Conservation (phyloP, 2,329 filamentous ascomycete species). For the Geosmithia flava region DNA sequence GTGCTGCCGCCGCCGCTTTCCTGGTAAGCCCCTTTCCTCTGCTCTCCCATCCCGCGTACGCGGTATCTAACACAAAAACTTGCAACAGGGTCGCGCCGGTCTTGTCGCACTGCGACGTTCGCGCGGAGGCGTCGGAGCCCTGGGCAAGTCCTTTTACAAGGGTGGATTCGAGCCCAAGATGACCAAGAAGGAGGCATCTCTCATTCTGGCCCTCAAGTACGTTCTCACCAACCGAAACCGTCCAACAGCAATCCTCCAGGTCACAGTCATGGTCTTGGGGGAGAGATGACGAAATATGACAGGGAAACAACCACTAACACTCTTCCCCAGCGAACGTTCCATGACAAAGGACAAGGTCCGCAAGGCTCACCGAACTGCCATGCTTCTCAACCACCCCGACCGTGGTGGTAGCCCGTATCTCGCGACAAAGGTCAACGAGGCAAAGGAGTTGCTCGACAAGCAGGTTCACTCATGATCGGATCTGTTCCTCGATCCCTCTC, state of each 20-base stretch:
- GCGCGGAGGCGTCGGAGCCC: conserved; percentile 60
- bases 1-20: conserved; percentile 38
- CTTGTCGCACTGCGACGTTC: conserved; percentile 80
- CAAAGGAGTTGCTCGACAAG: conserved; percentile 93
- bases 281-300: too few relatives aligned
- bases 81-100: conserved; percentile 70
- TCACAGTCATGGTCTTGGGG: too few relatives aligned
- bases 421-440: conserved; percentile 96
- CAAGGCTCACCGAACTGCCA: conserved; percentile 88
- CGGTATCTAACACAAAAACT: background rate
- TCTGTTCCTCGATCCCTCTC: too few relatives aligned
- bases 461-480: conserved; percentile 15
- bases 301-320: too few relatives aligned
- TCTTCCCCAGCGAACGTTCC: conserved; percentile 57
- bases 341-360: conserved; percentile 88
- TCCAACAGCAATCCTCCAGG: too few relatives aligned
- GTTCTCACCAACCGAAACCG: conserved; percentile 6
- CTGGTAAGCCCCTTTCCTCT: conserved; percentile 22
- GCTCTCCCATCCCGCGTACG: background rate
- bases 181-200: conserved; percentile 78
- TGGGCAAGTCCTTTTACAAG: conserved; percentile 94
- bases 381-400: conserved; percentile 97
- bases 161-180: conserved; percentile 96
- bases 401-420: conserved; percentile 92
- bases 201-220: conserved; percentile 86